phyloP scores from a whole-genome alignment of 768 basidiomycete species.

The Pleurotus cornucopiae region DNA sequence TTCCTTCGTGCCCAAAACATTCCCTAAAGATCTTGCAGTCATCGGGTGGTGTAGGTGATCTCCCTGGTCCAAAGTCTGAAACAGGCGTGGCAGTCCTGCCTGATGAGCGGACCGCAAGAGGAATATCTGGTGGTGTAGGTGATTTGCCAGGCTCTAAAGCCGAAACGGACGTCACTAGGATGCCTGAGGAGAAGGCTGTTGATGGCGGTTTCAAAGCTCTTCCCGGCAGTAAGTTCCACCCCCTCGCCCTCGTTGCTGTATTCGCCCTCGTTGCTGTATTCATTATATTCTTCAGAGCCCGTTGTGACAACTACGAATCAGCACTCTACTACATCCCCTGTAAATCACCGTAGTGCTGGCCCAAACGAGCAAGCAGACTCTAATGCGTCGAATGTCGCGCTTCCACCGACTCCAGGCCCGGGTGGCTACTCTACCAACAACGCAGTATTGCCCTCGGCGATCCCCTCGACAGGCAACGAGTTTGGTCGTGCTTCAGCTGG shows the following conservation, averaged over 20 bases:
- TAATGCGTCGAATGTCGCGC: background rate
- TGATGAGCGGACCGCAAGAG: conserved; percentile 30
- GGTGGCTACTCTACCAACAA: background rate
- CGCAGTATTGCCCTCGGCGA: background rate
- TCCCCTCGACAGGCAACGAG: background rate
- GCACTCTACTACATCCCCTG: background rate
- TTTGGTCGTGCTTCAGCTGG: background rate
- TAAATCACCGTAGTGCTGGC: background rate
- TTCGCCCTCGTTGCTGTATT: background rate
- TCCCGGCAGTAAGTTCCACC: background rate
- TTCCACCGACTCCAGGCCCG: background rate
- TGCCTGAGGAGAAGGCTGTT: conserved; percentile 33
- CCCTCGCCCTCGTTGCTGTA: background rate
- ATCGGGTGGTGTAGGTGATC: background rate
- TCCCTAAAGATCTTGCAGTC: too few relatives aligned
- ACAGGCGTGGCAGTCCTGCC: conserved; percentile 44
- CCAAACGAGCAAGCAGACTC: background rate
- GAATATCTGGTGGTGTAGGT: conserved; percentile 30
- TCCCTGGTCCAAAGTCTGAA: conserved; percentile 37
- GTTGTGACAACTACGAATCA: background rate
- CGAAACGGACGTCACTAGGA: conserved; percentile 24
- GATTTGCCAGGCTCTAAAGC: conserved; percentile 30
- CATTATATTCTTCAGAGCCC: background rate
- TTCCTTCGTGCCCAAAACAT: too few relatives aligned
- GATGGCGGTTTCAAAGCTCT: background rate